Percentiles rank a stretch among this genome's conserved stretches.
These are phyloP conservation scores for Tricholomella constricta DNA, from an alignment of 768 basidiomycete genomes.

Conservation along the genomic window DNA sequence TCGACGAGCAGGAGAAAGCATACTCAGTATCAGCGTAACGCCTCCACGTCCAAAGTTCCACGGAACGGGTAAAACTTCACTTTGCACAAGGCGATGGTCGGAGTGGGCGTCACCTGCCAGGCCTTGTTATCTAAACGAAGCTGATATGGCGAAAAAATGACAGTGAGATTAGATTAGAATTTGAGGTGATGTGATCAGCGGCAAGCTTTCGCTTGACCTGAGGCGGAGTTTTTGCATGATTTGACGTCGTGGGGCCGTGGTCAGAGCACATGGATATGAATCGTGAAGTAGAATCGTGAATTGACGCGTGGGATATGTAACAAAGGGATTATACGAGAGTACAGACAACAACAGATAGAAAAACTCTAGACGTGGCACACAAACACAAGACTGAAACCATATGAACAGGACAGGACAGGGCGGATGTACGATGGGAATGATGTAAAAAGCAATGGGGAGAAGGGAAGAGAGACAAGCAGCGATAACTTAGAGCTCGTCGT, in stretches of 20 bases:
- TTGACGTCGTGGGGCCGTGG: too few relatives aligned
- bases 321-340: conserved; percentile 17
- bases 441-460: conserved; percentile 5
- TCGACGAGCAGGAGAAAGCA: neutral
- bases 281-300: conserved; percentile 12
- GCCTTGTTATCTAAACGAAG: conserved; percentile 1
- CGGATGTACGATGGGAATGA: conserved; percentile 1
- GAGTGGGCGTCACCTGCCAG: neutral
- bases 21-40: neutral
- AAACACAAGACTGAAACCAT: conserved; percentile 12
- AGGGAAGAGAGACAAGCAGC: neutral
- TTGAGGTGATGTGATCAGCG: neutral
- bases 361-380: conserved; percentile 11
- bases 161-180: conserved; percentile 14
- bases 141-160: neutral
- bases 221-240: too few relatives aligned
- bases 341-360: conserved; percentile 15
- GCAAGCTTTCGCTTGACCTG: neutral
- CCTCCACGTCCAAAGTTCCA: too few relatives aligned
- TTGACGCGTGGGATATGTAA: conserved; percentile 10
- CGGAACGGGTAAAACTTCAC: too few relatives aligned
- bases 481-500: conserved; percentile 54
- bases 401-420: conserved; percentile 7
- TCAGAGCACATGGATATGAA: neutral
- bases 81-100: neutral